Percentiles rank a stretch among this genome's conserved stretches.
phyloP scores from a whole-genome alignment of 2,329 filamentous ascomycete genomes.

The Ceratocystis colombiana region DNA sequence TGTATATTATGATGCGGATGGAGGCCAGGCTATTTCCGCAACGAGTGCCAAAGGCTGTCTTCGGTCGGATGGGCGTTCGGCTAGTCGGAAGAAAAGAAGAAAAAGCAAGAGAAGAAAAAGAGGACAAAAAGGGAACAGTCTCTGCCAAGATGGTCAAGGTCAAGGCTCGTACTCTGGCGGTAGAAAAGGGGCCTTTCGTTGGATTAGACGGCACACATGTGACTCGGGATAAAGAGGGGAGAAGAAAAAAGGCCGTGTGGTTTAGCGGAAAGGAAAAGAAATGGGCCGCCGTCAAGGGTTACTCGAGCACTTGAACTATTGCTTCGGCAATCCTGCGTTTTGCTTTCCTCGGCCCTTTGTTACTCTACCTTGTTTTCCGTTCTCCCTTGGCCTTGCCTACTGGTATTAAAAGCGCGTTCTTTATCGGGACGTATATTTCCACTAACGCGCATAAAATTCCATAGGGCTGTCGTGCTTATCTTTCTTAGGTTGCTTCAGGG shows the following conservation, averaged over 20 bases:
- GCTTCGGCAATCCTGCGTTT: not conserved
- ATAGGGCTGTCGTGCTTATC: too few relatives aligned
- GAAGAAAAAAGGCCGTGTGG: too few relatives aligned
- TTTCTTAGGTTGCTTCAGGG: too few relatives aligned
- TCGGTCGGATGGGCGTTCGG: conserved; percentile 19
- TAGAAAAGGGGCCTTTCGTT: too few relatives aligned
- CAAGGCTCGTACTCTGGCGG: too few relatives aligned
- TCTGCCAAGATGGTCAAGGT: not conserved
- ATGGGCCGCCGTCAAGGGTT: not conserved
- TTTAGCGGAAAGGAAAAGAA: too few relatives aligned
- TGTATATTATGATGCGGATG: not conserved
- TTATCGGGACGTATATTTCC: too few relatives aligned
- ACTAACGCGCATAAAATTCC: too few relatives aligned
- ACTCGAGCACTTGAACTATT: not conserved
- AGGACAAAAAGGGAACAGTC: not conserved
- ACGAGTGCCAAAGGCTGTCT: not conserved
- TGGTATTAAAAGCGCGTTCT: too few relatives aligned
- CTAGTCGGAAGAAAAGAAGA: not conserved
- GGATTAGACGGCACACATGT: not conserved
- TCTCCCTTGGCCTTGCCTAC: too few relatives aligned
- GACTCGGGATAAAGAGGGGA: not conserved
- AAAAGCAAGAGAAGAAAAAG: not conserved
- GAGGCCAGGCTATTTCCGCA: conserved; percentile 8
- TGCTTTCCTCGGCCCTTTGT: not conserved
- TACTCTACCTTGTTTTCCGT: too few relatives aligned